phyloP scores from a whole-genome alignment of 805 yeast species.

The Torulaspora gathmanii region DNA sequence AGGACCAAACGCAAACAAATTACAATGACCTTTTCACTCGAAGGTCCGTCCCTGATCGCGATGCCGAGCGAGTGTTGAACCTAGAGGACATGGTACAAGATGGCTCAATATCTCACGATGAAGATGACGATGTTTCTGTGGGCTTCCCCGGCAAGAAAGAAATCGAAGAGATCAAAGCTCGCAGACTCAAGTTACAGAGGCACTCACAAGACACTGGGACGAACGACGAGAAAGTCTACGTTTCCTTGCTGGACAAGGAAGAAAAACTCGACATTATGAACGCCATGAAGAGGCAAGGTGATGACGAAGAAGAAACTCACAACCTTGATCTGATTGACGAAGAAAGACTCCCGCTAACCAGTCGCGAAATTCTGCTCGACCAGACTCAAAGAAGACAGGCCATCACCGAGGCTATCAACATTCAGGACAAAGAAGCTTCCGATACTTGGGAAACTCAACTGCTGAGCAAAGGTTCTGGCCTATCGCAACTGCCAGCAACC shows the following conservation, averaged over 20 bases:
- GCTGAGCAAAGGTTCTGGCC: conserved; percentile 10
- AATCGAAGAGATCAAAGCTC: conserved; percentile 9
- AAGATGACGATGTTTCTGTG: conserved; percentile 1
- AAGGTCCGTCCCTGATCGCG: neutral
- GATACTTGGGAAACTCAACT: conserved; percentile 20
- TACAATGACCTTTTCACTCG: conserved; percentile 9
- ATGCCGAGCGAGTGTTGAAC: conserved; percentile 13
- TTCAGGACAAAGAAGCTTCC: conserved; percentile 6
- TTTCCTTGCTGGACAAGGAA: conserved; percentile 26
- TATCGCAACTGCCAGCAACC: neutral
- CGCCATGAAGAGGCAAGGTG: conserved; percentile 18
- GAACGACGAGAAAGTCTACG: conserved; percentile 25
- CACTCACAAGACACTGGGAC: neutral
- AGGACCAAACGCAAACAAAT: neutral
- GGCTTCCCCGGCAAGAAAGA: conserved; percentile 13
- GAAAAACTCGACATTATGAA: conserved; percentile 27
- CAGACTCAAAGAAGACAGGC: conserved; percentile 11
- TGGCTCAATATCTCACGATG: conserved; percentile 1
- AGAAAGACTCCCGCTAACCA: conserved; percentile 25
- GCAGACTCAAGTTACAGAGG: conserved; percentile 2
- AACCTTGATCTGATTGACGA: conserved; percentile 24
- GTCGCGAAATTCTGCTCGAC: conserved; percentile 14
- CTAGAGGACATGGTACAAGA: conserved; percentile 21
- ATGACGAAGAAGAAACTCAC: conserved; percentile 16
- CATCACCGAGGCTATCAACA: conserved; percentile 23